A percentile compares a stretch with the other conserved stretches of the same genome.
Evolutionary conservation across 371 early-diverging fungal species (phyloP).

Genomic region (Mucor plumbeus): DNA sequence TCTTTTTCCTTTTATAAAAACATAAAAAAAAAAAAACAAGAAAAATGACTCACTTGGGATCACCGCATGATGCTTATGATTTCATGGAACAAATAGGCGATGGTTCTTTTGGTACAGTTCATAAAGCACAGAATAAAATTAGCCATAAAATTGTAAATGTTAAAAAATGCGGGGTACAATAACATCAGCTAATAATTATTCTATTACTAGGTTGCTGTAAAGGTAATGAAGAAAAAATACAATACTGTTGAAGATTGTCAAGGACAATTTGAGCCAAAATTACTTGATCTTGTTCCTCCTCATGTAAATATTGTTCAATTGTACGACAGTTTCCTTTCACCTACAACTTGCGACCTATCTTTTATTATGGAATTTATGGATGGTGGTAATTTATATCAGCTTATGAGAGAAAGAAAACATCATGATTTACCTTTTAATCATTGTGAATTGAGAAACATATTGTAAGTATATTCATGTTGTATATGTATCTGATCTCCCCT

Average conservation of each 20-base stretch:
- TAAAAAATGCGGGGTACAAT: neutral
- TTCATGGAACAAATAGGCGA: constrained; percentile 84
- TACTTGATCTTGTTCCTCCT: constrained; percentile 66
- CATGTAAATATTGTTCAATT: constrained; percentile 87
- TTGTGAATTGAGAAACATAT: constrained; percentile 37
- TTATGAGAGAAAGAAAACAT: constrained; percentile 77
- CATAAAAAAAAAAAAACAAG: neutral
- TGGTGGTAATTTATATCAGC: constrained; percentile 87
- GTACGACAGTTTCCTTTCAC: constrained; percentile 83
- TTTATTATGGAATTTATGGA: constrained; percentile 97
- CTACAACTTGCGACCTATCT: constrained; percentile 71
- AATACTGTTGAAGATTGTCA: constrained; percentile 79
- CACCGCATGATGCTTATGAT: constrained; percentile 68
- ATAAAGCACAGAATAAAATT: constrained; percentile 73
- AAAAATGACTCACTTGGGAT: constrained; percentile 44
- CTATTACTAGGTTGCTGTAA: constrained; percentile 84
- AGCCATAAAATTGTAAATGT: constrained; percentile 75
- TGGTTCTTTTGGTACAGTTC: constrained; percentile 94
- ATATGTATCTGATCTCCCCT: neutral
- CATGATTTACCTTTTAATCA: constrained; percentile 27
- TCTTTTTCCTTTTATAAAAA: constrained; percentile 11
- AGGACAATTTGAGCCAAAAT: constrained; percentile 76
- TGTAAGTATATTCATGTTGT: constrained; percentile 26
- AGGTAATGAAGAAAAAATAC: constrained; percentile 93
- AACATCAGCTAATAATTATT: neutral